Conservation (phyloP, 129 eudicot genomes). For the Flaveria robusta region DNA sequence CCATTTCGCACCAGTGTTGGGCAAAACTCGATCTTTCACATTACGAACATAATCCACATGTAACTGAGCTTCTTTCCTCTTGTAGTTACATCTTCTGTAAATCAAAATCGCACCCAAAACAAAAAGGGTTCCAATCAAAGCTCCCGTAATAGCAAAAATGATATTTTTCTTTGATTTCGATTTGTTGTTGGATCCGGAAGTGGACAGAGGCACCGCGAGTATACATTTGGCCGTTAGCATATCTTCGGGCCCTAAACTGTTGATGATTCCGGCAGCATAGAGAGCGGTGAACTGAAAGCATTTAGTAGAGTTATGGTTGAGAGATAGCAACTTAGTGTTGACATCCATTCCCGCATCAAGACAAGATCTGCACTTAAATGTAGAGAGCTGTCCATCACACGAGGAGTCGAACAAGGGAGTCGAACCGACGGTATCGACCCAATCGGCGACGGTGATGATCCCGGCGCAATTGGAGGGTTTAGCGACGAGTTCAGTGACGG, state of each 20-base stretch:
- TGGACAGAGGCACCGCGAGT: conserved; percentile 48
- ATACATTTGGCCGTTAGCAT: conserved; percentile 51
- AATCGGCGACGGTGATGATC: conserved; percentile 44
- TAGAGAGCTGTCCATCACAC: conserved; percentile 51
- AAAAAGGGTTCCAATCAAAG: conserved; percentile 40
- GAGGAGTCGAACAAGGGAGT: conserved; percentile 37
- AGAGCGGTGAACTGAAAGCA: conserved; percentile 61
- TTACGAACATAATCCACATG: conserved; percentile 51
- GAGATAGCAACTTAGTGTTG: conserved; percentile 48
- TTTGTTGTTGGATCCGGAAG: background rate
- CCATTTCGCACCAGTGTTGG: conserved; percentile 72
- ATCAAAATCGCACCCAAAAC: conserved; percentile 28
- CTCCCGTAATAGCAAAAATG: conserved; percentile 50
- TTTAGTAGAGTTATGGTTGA: conserved; percentile 50
- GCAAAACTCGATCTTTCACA: conserved; percentile 57
- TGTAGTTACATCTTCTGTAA: conserved; percentile 31
- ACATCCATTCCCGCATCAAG: conserved; percentile 55
- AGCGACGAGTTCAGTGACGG: conserved; percentile 40
- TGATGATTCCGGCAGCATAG: conserved; percentile 71
- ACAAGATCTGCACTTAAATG: conserved; percentile 53
- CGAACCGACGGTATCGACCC: conserved; percentile 38
- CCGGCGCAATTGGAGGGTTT: conserved; percentile 53
- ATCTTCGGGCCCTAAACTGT: conserved; percentile 60
- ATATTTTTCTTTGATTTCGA: conserved; percentile 24
- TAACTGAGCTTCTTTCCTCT: conserved; percentile 34